Conservation (phyloP, 306 rosid species). For the Prosopis cineraria region DNA sequence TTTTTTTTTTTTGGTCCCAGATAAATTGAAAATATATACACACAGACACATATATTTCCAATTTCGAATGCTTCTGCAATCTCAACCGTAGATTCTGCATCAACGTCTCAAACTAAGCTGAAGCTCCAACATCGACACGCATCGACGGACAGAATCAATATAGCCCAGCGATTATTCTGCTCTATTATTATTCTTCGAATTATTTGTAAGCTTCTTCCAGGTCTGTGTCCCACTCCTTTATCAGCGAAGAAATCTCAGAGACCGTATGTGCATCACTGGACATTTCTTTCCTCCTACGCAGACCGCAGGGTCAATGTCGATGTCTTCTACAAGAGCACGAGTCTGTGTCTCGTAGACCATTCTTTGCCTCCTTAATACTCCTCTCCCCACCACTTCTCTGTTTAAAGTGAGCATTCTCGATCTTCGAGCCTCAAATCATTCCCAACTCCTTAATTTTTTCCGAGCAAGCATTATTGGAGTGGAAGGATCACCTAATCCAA, state of each 20-base stretch:
- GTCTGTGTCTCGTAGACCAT: slow-evolving; percentile 42
- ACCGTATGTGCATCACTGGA: slow-evolving; percentile 41
- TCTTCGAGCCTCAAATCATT: slow-evolving; percentile 19
- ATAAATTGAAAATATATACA: no score
- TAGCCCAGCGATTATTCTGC: slow-evolving; percentile 13
- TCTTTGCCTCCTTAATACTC: slow-evolving; percentile 26
- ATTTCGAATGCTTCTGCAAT: no score
- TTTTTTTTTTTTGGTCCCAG: no score
- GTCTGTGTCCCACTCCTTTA: slow-evolving; percentile 30
- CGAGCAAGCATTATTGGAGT: slow-evolving; percentile 46
- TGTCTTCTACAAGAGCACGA: slow-evolving; percentile 33
- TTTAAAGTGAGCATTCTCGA: slow-evolving; percentile 25
- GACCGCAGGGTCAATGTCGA: slow-evolving; percentile 39
- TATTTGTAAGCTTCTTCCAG: background rate
- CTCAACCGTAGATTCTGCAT: background rate
- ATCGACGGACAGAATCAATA: slow-evolving; percentile 35
- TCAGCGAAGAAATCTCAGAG: slow-evolving; percentile 35
- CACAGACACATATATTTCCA: no score
- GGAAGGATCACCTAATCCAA: slow-evolving; percentile 54
- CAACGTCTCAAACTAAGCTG: background rate
- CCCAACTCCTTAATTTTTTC: slow-evolving; percentile 30
- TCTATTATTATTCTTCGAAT: background rate
- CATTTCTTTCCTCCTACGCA: slow-evolving; percentile 42
- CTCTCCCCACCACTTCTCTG: slow-evolving; percentile 30
- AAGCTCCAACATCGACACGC: slow-evolving; percentile 1